A percentile compares a stretch with the other conserved stretches of the same genome.
phyloP scores from a whole-genome alignment of 352 stramenopile species.

The Peronospora tabacina region DNA sequence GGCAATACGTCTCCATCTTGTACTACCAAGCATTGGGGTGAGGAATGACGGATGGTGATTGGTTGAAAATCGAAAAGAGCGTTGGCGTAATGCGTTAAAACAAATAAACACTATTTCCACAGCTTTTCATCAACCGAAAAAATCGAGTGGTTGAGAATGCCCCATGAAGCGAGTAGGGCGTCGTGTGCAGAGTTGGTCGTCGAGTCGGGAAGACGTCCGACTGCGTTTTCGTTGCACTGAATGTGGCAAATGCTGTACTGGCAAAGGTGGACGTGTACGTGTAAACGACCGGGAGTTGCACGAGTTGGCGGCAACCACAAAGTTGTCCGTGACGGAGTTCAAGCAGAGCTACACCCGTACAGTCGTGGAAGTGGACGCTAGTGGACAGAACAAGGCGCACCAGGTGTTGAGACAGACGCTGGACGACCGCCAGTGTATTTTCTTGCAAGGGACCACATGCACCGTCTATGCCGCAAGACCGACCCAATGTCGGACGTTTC shows the following conservation, averaged over 20 bases:
- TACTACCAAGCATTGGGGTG: conserved; percentile 13
- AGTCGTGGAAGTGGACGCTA: conserved; percentile 12
- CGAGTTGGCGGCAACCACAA: conserved; percentile 31
- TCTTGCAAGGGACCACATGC: conserved; percentile 58
- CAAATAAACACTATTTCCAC: too few species aligned
- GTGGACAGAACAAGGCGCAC: conserved; percentile 18
- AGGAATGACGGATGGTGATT: not conserved
- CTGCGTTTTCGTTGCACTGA: conserved; percentile 65
- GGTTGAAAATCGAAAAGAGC: not conserved
- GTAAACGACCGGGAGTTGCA: conserved; percentile 57
- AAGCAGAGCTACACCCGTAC: conserved; percentile 30
- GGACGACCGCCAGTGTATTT: conserved; percentile 56
- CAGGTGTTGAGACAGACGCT: conserved; percentile 42
- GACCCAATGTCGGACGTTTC: conserved; percentile 75
- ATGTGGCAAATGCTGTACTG: conserved; percentile 77
- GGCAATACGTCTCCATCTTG: conserved; percentile 12
- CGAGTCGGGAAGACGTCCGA: conserved; percentile 25
- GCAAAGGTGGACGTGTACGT: conserved; percentile 50
- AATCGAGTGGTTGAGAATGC: not conserved
- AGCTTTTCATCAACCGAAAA: too few species aligned
- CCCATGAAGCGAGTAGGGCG: conserved; percentile 1
- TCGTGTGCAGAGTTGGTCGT: conserved; percentile 29
- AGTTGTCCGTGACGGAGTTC: conserved; percentile 30
- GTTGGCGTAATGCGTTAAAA: too few species aligned
- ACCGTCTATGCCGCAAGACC: conserved; percentile 60